These are phyloP conservation scores for Kluyveromyces lactis DNA, from an alignment of 805 yeast genomes.

Conservation along the genomic window DNA sequence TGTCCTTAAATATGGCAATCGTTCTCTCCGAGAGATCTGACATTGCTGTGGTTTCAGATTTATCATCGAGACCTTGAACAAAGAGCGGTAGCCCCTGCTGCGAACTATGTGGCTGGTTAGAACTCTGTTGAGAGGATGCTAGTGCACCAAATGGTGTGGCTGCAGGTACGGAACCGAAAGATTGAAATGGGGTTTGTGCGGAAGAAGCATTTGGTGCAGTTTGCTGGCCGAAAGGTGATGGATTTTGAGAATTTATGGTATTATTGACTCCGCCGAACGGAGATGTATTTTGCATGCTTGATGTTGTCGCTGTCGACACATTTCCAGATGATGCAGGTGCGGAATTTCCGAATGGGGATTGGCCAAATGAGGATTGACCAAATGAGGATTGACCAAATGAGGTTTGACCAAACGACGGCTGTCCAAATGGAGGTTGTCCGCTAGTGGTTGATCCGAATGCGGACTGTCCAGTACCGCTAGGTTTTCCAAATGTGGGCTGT, in stretches of 20 bases:
- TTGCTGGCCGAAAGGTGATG: too few species aligned
- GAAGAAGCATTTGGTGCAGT: too few species aligned
- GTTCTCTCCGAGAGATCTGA: slow-evolving; percentile 39
- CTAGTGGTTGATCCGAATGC: slow-evolving; percentile 20
- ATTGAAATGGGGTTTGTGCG: too few species aligned
- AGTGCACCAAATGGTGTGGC: too few species aligned
- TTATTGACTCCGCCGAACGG: too few species aligned
- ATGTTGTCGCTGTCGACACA: too few species aligned
- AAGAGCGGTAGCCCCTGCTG: slow-evolving; percentile 5
- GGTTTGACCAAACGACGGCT: slow-evolving; percentile 9
- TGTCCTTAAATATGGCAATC: slow-evolving; percentile 39
- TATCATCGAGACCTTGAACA: slow-evolving; percentile 29
- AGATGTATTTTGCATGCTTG: too few species aligned
- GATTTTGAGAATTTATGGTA: too few species aligned
- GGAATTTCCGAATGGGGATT: neutral
- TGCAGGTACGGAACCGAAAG: too few species aligned
- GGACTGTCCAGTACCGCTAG: slow-evolving; percentile 12
- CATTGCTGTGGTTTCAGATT: slow-evolving; percentile 19
- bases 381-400: slow-evolving; percentile 8
- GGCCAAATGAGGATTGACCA: slow-evolving; percentile 16
- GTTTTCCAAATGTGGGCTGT: slow-evolving; percentile 14
- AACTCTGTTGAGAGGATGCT: too few species aligned
- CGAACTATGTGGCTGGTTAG: too few species aligned
- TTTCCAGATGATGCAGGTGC: too few species aligned
- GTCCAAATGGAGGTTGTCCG: slow-evolving; percentile 21